These are phyloP conservation scores for Nothopassalora personata DNA, from an alignment of 2,329 filamentous ascomycete species.

Conservation along the genomic window DNA sequence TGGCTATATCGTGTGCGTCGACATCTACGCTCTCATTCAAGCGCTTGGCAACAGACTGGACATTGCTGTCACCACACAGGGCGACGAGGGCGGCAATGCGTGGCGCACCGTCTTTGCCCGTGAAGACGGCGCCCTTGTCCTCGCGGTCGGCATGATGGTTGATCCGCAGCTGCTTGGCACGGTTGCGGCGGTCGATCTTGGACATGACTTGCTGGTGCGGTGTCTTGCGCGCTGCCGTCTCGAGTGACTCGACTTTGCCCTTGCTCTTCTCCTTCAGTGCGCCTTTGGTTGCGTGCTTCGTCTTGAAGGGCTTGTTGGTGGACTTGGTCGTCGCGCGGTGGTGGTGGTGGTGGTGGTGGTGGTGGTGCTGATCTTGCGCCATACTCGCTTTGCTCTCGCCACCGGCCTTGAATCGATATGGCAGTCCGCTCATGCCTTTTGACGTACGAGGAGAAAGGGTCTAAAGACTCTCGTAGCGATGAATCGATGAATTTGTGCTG, in stretches of 20 bases:
- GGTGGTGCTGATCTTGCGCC: conserved; percentile 52
- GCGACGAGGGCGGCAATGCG: conserved; percentile 85
- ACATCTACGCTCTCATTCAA: conserved; percentile 79
- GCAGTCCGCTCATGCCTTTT: conserved; percentile 36
- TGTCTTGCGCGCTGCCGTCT: conserved; percentile 69
- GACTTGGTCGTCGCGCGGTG: conserved; percentile 90
- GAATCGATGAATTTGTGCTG: background rate
- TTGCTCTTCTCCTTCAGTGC: conserved; percentile 79
- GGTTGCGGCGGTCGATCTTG: conserved; percentile 91
- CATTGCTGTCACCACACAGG: conserved; percentile 67
- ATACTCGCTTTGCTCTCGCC: conserved; percentile 36
- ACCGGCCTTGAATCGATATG: conserved; percentile 84
- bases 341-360: conserved; percentile 85
- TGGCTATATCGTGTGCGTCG: conserved; percentile 53
- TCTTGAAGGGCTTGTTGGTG: conserved; percentile 86
- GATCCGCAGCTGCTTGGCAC: conserved; percentile 82
- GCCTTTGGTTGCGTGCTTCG: conserved; percentile 81
- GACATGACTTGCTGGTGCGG: conserved; percentile 96
- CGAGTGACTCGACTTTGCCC: conserved; percentile 70
- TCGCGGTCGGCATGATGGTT: conserved; percentile 79
- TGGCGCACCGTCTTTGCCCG: conserved; percentile 80
- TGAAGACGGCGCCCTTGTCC: conserved; percentile 73
- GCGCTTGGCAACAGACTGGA: conserved; percentile 59
- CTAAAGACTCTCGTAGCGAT: background rate
- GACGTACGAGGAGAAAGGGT: background rate